Evolutionary conservation across 345 rosid genomes (phyloP), one percentile per base, ranked within the genome.

Genomic region (Salix suchowensis): DNA sequence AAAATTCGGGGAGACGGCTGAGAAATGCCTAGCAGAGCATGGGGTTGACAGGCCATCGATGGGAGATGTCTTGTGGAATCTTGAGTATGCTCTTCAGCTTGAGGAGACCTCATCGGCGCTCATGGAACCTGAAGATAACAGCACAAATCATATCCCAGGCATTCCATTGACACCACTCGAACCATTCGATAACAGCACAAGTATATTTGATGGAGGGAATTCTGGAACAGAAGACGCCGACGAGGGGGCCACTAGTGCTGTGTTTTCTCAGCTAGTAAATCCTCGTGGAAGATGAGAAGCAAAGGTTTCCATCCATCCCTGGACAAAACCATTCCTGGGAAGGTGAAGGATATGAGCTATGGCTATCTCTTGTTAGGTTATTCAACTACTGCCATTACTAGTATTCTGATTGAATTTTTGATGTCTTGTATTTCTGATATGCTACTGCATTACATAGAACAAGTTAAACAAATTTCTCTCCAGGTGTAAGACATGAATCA

Each of bases 21-120:
- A 94, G 92, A 96, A 96, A 75, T 96, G 99, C 80, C 82, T 96
- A 39, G 97, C 97, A 6, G 99, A 96, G 82, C 83, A 96, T 24
- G 98, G 99, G 0, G 90, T 92, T 30, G 99, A 96, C 71, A 76
- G 99, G 80, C 99, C 99, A 30, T 84, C 98, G 0, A 96, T 96
- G 97, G 99, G 99, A 76, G 99, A 96, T 74, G 99, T 96, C 8
- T 70, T 96, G 80, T 96, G 99, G 99, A 96, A 94, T 73, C 88
- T 96, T 21, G 99, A 96, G 39, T 96, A 94, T 68, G 98, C 97
- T 44, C 88, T 94, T 55, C 97, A 96, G 88, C 94, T 96, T 0
- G 95, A 96, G 83, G 99, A 96, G 87, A 91, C 97, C 24, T 87
- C 97, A 18, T 85, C 89, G 14, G 98, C 97, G 30, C 88, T 94